Base-by-base conservation (phyloP, 202 grass and related monocot species). In the Elaeis oleifera region DNA sequence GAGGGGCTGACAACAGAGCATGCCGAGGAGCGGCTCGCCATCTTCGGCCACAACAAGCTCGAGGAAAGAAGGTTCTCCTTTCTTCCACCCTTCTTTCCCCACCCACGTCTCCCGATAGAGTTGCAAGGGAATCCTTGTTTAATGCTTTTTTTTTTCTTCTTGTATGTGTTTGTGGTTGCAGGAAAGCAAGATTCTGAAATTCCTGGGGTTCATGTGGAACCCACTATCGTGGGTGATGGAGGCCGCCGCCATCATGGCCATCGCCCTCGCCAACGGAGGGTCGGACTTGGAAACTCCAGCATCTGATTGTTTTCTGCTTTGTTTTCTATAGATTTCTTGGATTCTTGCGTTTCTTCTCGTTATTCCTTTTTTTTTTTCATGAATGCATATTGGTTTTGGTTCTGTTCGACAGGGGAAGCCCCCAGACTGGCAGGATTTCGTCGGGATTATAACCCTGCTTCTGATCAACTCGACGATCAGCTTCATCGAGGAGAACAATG, bases 141-240 rank as follows among this genome's bases (percentile, higher is more conserved):
- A 44, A 36, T 36, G 1, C 1, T 8, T 36, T 19, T n/a, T 18
- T 0, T 60, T 31, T 21, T 19, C 29, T 26, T 62, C 3, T 54
- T 0, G 5, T 13, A 21, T 21, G 16, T 68, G n/a, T 8, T 68
- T 49, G 54, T 31, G 44, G 16, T 31, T 74, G 60, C 74, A 95
- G 92, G 92, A 91, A 79, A 96, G 87, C 74, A 91, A 91, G 74
- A 16, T 96, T 53, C 63, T 89, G 22, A 96, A 96, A 66, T 96
- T 96, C 57, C 58, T 96, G 24, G 92, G 92, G 18, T 96, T 96
- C 67, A 96, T 96, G 92, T 96, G 92, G 92, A 96, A 96, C 58
- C 92, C 92, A 4, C 59, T 96, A 23, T 96, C 87, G 25, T 96
- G 87, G 87, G 87, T 96, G 57, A 96, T 96, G 87, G 87, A 96